Conservation (phyloP, 257 asterid genomes). For the Osmanthus fragrans region DNA sequence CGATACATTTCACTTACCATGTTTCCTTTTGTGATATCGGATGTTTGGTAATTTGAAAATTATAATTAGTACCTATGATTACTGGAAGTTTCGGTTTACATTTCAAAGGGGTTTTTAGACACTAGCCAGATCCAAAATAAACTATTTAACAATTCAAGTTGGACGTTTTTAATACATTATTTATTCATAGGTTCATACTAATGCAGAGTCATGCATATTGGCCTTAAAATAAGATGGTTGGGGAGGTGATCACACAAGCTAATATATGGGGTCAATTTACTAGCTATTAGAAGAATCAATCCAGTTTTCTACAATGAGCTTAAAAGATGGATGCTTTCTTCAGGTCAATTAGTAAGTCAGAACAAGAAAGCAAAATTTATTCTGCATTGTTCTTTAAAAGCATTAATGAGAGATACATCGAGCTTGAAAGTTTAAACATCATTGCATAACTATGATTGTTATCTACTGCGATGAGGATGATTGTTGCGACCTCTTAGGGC, state of each 20-base stretch:
- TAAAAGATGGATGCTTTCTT: not conserved
- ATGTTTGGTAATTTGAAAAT: too few relatives aligned
- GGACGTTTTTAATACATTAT: not conserved
- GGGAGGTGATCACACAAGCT: not conserved
- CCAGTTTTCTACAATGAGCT: not conserved
- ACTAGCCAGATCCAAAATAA: not conserved
- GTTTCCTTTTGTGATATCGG: too few relatives aligned
- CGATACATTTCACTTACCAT: too few relatives aligned
- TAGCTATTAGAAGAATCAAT: not conserved
- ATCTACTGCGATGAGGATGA: constrained; percentile 95
- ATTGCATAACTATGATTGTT: not conserved
- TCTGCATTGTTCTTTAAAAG: not conserved
- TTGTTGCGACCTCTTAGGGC: constrained; percentile 94
- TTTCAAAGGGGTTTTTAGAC: not conserved
- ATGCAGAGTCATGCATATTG: not conserved
- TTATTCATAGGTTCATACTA: not conserved
- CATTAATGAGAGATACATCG: not conserved
- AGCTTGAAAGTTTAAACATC: not conserved
- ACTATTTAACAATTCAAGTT: not conserved
- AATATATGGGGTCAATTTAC: not conserved
- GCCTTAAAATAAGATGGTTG: not conserved
- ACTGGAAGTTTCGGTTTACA: too few relatives aligned
- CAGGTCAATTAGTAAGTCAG: not conserved
- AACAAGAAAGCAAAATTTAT: not conserved
- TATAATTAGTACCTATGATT: too few relatives aligned